Conservation (phyloP, 2,329 filamentous ascomycete genomes). For the Monosporascus sp. region DNA sequence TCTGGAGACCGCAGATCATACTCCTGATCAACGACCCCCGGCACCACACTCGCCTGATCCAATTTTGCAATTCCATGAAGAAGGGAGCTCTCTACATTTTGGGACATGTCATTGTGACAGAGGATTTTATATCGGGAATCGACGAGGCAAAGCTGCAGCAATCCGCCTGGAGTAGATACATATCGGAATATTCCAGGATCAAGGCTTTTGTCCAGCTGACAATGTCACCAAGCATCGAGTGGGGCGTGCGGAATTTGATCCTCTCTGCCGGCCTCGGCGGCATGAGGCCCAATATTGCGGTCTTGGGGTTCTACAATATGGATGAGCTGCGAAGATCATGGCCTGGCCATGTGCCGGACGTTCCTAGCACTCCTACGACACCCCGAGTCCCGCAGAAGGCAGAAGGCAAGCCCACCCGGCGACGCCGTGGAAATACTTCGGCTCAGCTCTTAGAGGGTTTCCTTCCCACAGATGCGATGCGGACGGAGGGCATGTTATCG, state of each 20-base stretch:
- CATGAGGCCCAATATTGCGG: constrained; percentile 83
- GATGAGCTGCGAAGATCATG: constrained; percentile 63
- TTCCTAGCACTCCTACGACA: constrained; percentile 31
- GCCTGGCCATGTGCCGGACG: constrained; percentile 51
- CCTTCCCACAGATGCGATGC: constrained; percentile 65
- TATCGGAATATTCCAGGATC: constrained; percentile 73
- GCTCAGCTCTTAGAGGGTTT: constrained; percentile 50
- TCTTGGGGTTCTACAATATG: constrained; percentile 75
- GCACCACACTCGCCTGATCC: constrained; percentile 76
- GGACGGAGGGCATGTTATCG: constrained; percentile 62
- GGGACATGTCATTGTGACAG: constrained; percentile 80
- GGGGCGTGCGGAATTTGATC: constrained; percentile 79
- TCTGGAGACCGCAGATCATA: constrained; percentile 85
- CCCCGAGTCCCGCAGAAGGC: constrained; percentile 25
- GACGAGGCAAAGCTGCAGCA: constrained; percentile 79
- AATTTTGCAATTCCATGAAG: constrained; percentile 88
- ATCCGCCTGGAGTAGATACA: constrained; percentile 77
- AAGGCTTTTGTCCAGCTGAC: constrained; percentile 87
- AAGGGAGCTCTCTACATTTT: constrained; percentile 82
- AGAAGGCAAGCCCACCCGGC: constrained; percentile 24
- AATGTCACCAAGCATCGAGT: constrained; percentile 76
- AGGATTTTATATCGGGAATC: constrained; percentile 73
- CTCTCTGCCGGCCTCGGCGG: constrained; percentile 76
- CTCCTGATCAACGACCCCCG: constrained; percentile 78
- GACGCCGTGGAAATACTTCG: constrained; percentile 48